Base-by-base conservation (phyloP, 352 stramenopile genomes). In the Phytophthora ramorum region DNA sequence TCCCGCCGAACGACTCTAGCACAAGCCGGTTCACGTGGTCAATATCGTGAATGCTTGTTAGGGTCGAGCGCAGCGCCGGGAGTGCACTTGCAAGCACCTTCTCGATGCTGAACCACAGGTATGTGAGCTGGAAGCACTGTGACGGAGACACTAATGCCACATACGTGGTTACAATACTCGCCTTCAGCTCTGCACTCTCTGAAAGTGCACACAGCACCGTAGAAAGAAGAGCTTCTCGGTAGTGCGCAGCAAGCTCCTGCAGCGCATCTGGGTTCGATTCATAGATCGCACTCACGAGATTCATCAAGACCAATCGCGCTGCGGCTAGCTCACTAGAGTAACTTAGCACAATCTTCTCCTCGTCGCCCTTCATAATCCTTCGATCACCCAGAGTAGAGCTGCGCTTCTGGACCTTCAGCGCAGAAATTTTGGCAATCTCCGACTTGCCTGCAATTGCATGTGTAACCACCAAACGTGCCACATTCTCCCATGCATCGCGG, bases 211-310 rank as follows among this genome's bases (percentile, higher is more conserved):
- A 83, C 0, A 95, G 49, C 47, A 89, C 72, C 2, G 75, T 82
- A 1, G 75, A 83, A 1, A 93, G 54, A 34, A 96, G 41, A 13
- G 81, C 80, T 57, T 96, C 85, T n/a, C 86, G 81, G 44, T 90
- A 81, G 10, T 80, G 70, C 1, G 57, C 47, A 28, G 80, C 75
- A 35, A 94, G 75, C 22, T 91, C 80, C 4, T 79, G 68, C 0
- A 91, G 63, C 28, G 60, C 48, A n/a, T 84, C 70, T 13, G 73
- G 76, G 7, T 87, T 79, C 3, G 66, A 68, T 3, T 57, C 41
- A 13, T 76, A 60, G 52, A 93, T 77, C 3, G 63, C 69, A 17
- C 64, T 64, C 3, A 92, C 50, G 0, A 95, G 70, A 30, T 75
- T 48, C 30, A 91, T 74, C 37, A 92, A 52, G 9, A 69, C 71